Conservation (phyloP, 768 basidiomycete genomes). For the Russula foetens region DNA sequence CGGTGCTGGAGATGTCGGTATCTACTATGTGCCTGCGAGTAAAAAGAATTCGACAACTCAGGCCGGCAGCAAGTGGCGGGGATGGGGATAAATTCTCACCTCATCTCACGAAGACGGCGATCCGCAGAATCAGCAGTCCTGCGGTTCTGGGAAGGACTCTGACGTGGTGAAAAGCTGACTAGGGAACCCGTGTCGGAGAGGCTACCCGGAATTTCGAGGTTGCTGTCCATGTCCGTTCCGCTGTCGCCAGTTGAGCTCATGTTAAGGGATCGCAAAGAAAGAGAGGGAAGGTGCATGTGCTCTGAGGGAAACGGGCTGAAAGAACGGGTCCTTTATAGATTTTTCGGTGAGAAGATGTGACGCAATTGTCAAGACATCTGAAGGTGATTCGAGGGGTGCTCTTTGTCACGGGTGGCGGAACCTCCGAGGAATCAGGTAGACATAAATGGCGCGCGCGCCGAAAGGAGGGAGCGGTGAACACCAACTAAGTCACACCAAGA, state of each 20-base stretch:
- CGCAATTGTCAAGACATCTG: not conserved
- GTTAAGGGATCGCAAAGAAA: not conserved
- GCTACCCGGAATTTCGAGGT: not conserved
- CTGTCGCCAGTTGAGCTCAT: not conserved
- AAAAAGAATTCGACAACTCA: not conserved
- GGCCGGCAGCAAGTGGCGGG: no score
- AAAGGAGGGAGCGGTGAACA: not conserved
- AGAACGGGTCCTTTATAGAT: not conserved
- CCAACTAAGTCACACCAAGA: not conserved
- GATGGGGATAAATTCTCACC: not conserved
- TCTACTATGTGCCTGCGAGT: conserved; percentile 52
- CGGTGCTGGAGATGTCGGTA: conserved; percentile 65
- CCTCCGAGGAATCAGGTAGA: not conserved
- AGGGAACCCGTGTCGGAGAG: not conserved
- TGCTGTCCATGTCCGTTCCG: not conserved
- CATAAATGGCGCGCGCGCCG: not conserved
- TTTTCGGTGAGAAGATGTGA: not conserved
- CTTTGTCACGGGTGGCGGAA: not conserved
- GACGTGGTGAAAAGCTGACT: not conserved
- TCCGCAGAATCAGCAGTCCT: not conserved
- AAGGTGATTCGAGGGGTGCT: not conserved
- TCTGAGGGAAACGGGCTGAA: not conserved
- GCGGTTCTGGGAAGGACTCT: not conserved
- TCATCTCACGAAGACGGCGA: not conserved
- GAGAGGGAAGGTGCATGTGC: not conserved